These are phyloP conservation scores for Penicillium sp. DNA, from an alignment of 2,329 filamentous ascomycete genomes.

Conservation along the genomic window DNA sequence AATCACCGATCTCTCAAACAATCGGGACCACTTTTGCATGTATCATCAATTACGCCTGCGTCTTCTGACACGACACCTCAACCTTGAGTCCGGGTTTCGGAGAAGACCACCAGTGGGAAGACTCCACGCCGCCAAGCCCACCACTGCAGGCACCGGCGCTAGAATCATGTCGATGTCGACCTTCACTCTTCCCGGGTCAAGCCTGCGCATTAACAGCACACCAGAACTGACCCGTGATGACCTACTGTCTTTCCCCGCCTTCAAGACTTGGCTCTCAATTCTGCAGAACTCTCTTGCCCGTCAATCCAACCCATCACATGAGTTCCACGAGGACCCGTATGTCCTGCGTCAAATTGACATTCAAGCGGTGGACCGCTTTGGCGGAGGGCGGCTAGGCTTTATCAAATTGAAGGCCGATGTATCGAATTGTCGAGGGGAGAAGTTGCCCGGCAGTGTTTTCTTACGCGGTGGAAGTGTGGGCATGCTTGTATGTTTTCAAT, in stretches of 20 bases:
- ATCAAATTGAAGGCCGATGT: slow-evolving; percentile 58
- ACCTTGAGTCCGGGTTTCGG: background rate
- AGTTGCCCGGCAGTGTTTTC: slow-evolving; percentile 59
- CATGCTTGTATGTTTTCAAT: slow-evolving; percentile 51
- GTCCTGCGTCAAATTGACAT: slow-evolving; percentile 55
- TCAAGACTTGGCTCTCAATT: slow-evolving; percentile 57
- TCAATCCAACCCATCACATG: slow-evolving; percentile 50
- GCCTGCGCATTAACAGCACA: slow-evolving; percentile 47
- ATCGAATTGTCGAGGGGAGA: slow-evolving; percentile 54
- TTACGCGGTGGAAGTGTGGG: slow-evolving; percentile 61
- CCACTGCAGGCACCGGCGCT: background rate
- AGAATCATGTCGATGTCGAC: slow-evolving; percentile 40
- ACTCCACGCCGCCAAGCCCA: background rate
- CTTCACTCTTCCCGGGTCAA: slow-evolving; percentile 42
- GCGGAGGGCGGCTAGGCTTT: slow-evolving; percentile 54
- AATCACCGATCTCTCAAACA: background rate
- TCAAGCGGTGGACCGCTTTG: slow-evolving; percentile 58
- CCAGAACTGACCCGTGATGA: slow-evolving; percentile 47
- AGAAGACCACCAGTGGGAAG: background rate
- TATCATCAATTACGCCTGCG: slow-evolving; percentile 1
- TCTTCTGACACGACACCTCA: background rate
- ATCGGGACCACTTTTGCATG: slow-evolving; percentile 6
- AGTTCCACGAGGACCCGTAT: slow-evolving; percentile 56
- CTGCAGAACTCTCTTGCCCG: slow-evolving; percentile 52
- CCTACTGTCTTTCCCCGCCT: slow-evolving; percentile 55